phyloP scores from a whole-genome alignment of 305 asterid genomes.

The Rubia tinctorum region DNA sequence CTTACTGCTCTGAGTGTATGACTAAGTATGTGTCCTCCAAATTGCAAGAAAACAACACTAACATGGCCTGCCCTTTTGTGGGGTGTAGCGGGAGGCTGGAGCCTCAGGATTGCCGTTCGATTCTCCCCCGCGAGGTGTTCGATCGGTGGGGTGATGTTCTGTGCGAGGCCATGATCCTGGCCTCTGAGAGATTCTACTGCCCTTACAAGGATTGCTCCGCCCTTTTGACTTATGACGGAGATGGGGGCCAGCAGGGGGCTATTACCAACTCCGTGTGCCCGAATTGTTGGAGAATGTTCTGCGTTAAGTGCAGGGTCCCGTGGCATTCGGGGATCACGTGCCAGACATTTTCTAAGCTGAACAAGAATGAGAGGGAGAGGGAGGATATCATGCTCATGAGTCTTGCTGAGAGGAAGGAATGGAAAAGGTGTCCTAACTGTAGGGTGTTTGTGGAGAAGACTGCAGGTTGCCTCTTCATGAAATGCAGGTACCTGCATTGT shows the following conservation, averaged over 20 bases:
- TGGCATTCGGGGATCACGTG: constrained; percentile 67
- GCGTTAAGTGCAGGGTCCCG: constrained; percentile 57
- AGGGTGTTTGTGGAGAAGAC: constrained; percentile 45
- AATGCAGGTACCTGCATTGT: constrained; percentile 56
- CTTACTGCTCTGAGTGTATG: constrained; percentile 50
- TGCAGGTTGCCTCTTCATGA: constrained; percentile 56
- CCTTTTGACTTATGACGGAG: constrained; percentile 41
- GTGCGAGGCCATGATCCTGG: constrained; percentile 50
- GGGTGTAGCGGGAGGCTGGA: constrained; percentile 51
- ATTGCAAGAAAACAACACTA: constrained; percentile 36
- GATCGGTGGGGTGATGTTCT: constrained; percentile 75
- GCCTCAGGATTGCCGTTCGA: constrained; percentile 48
- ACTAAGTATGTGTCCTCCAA: constrained; percentile 45
- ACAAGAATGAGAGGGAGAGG: constrained; percentile 43
- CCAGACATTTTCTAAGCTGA: constrained; percentile 44
- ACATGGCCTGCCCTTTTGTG: constrained; percentile 49
- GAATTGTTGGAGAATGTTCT: constrained; percentile 55
- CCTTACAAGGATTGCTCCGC: constrained; percentile 73
- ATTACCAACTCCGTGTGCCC: constrained; percentile 52
- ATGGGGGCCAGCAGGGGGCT: background rate
- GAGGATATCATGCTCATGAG: constrained; percentile 59
- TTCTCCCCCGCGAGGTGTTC: constrained; percentile 52
- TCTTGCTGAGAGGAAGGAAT: constrained; percentile 42
- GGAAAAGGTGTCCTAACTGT: constrained; percentile 72
- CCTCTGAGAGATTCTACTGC: constrained; percentile 53